These are phyloP conservation scores for Fragaria vesca DNA, from an alignment of 306 rosid genomes.

Conservation along the genomic window DNA sequence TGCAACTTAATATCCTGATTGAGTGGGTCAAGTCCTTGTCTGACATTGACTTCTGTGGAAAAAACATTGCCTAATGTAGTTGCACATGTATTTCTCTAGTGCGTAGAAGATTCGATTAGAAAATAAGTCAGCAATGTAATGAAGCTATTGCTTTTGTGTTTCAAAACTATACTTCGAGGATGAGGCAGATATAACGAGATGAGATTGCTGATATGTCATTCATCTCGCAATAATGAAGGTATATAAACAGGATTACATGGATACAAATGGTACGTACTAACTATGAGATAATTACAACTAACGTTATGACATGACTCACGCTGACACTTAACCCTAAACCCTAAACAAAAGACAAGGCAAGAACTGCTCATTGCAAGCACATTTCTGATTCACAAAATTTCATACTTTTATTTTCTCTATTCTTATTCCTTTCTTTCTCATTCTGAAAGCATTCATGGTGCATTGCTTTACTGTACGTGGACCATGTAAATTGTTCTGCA, in stretches of 20 bases:
- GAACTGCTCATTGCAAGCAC: not conserved
- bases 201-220: no score
- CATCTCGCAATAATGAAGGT: no score
- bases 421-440: not conserved
- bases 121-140: not conserved
- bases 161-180: not conserved
- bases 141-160: not conserved
- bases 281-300: no score
- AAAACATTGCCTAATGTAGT: not conserved
- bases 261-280: no score
- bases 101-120: not conserved
- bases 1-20: not conserved
- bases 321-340: no score
- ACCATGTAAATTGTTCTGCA: not conserved
- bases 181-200: not conserved
- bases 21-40: slow-evolving; percentile 1
- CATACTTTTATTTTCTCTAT: not conserved
- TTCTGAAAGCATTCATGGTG: not conserved
- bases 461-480: not conserved
- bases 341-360: not conserved
- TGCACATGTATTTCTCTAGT: slow-evolving; percentile 4
- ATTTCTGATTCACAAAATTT: not conserved
- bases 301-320: no score
- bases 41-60: not conserved
- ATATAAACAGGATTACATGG: no score